Base-by-base conservation (phyloP, 371 early-diverging fungal species). In the Mucor circinelloides region DNA sequence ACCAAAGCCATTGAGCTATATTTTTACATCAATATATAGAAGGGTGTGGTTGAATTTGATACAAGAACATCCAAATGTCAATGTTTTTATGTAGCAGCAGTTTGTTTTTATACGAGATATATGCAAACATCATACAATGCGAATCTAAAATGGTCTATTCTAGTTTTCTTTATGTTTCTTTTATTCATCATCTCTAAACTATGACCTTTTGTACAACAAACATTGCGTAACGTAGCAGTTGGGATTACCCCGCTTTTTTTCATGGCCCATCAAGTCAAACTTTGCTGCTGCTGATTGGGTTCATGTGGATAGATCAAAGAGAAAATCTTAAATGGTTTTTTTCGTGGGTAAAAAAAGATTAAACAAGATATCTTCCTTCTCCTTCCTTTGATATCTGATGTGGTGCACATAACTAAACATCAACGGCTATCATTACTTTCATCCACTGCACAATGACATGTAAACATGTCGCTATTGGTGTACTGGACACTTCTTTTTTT, bases 191-290 rank as follows among this genome's bases (percentile, higher is more conserved):
- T 46, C 10, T 46, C 19, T 46, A 46, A 46, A 46, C 46, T 46
- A 46, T 46, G 46, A 54, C 54, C 54, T 28, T 28, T 3, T 40
- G 64, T 63, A 28, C 55, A 15, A 55, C 56, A 54, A 63, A 63
- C 28, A 63, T 63, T 63, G 56, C 55, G 54, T 63, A 46, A 46
- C 36, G 23, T 50, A 31, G 21, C 21, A 42, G 13, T 8, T 28
- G 17, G 54, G 12, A 38, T 63, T 61, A 67, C 67, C 61, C 61
- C 61, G 60, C 67, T 67, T 60, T 60, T 67, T 67, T 67, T 60
- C 67, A 67, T 60, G 67, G 67, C 61, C 60, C 61, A 67, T 67
- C 50, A 17, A 56, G 40, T 23, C 21, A 46, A 46, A 46, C 46
- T 19, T 21, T 10, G 46, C 21, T 46, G 21, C 10, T 58, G 32